Conservation (phyloP, 2,329 filamentous ascomycete genomes). For the Cordyceps sp. region DNA sequence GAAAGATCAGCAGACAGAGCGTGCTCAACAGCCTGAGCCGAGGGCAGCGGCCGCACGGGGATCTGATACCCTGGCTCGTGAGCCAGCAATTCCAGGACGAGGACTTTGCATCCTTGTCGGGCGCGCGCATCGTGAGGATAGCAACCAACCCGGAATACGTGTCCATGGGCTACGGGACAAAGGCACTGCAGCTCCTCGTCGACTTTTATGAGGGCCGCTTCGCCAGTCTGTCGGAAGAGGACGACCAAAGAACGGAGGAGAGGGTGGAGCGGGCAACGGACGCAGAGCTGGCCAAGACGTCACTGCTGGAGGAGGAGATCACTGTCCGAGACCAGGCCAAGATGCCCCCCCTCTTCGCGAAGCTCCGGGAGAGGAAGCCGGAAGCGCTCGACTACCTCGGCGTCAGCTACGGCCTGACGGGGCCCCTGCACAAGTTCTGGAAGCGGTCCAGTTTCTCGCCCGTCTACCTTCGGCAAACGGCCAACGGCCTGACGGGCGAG, state of each 20-base stretch:
- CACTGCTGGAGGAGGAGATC: conserved; percentile 72
- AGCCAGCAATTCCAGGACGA: conserved; percentile 97
- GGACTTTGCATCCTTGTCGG: conserved; percentile 85
- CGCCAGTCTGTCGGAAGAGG: conserved; percentile 61
- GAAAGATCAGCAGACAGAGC: conserved; percentile 83
- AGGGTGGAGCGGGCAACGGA: conserved; percentile 70
- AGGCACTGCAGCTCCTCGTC: conserved; percentile 68
- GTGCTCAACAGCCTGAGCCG: conserved; percentile 79
- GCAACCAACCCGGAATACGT: conserved; percentile 91
- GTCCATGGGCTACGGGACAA: conserved; percentile 83
- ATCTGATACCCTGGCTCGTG: conserved; percentile 93
- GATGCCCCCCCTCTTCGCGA: conserved; percentile 88
- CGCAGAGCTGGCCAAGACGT: conserved; percentile 58
- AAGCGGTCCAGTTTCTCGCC: conserved; percentile 74
- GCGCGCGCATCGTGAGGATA: conserved; percentile 82
- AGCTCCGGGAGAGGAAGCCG: conserved; percentile 67
- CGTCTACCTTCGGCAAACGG: conserved; percentile 85
- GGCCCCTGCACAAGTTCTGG: conserved; percentile 88
- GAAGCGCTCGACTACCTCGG: conserved; percentile 80
- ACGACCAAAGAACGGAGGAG: conserved; percentile 32
- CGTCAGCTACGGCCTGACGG: conserved; percentile 86
- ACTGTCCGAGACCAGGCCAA: conserved; percentile 76
- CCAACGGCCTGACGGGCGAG: conserved; percentile 92
- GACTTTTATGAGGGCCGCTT: conserved; percentile 96
- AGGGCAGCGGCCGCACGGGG: conserved; percentile 76